Percentiles rank a stretch among this genome's conserved stretches.
These are phyloP conservation scores for Inga oerstediana DNA, from an alignment of 306 rosid species.

Conservation along the genomic window DNA sequence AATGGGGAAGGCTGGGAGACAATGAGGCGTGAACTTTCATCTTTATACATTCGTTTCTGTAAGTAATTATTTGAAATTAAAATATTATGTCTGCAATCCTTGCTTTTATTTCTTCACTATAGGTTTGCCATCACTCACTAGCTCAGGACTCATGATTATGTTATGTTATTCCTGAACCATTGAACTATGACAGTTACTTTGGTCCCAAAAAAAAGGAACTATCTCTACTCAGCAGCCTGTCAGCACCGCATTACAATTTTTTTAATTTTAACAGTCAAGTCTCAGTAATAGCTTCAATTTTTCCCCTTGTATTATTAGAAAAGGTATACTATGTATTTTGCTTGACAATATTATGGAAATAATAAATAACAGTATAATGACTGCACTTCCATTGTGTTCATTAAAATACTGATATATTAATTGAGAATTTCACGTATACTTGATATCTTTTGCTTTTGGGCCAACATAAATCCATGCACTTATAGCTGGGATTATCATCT, in stretches of 20 bases:
- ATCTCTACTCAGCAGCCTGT: conserved; percentile 8
- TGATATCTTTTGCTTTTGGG: conserved; percentile 1
- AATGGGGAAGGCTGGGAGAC: conserved; percentile 94
- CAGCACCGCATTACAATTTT: conserved; percentile 1
- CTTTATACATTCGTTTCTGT: conserved; percentile 91
- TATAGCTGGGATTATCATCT: conserved; percentile 6
- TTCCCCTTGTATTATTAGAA: background rate
- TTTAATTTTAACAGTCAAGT: conserved; percentile 12
- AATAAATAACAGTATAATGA: conserved; percentile 4
- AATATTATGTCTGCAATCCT: conserved; percentile 20
- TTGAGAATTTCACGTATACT: background rate
- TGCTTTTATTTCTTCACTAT: conserved; percentile 15
- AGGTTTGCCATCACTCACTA: conserved; percentile 2
- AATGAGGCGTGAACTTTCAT: conserved; percentile 93
- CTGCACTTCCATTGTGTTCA: background rate
- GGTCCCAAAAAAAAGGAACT: too few species aligned
- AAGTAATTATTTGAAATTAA: conserved; percentile 44
- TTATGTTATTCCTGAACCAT: background rate
- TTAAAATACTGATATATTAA: conserved; percentile 10
- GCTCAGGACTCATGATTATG: conserved; percentile 22
- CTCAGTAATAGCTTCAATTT: conserved; percentile 6
- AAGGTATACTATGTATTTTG: conserved; percentile 13
- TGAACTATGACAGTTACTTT: conserved; percentile 2
- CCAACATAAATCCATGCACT: conserved; percentile 1
- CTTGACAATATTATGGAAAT: conserved; percentile 10